Conservation (phyloP, 371 early-diverging fungal species). For the Actinomortierella ambigua region DNA sequence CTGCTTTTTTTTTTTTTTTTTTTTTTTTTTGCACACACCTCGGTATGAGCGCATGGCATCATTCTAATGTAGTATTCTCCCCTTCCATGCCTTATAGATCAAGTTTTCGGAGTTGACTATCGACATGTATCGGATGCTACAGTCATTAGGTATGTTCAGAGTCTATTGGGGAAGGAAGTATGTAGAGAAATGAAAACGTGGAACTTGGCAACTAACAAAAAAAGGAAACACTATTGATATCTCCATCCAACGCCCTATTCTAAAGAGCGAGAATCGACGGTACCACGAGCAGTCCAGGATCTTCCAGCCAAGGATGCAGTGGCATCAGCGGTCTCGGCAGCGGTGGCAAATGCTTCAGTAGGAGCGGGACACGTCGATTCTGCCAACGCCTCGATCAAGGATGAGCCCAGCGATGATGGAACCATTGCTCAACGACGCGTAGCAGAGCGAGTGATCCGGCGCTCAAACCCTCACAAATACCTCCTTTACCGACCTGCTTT, state of each 20-base stretch:
- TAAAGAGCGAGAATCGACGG: neutral
- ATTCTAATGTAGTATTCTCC: neutral
- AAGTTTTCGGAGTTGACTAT: slow-evolving; percentile 95
- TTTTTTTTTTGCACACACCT: too few species aligned
- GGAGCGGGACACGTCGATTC: slow-evolving; percentile 6
- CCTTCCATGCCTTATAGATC: slow-evolving; percentile 52
- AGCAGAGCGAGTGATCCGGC: slow-evolving; percentile 29
- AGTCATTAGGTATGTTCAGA: slow-evolving; percentile 69
- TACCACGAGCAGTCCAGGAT: neutral
- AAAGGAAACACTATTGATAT: too few species aligned
- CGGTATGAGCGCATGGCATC: too few species aligned
- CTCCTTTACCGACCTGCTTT: slow-evolving; percentile 88
- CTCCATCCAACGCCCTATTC: too few species aligned
- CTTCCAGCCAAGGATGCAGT: slow-evolving; percentile 12
- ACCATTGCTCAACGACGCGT: slow-evolving; percentile 16
- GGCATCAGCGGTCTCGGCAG: slow-evolving; percentile 26
- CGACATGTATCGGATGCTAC: slow-evolving; percentile 96
- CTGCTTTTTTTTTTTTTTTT: too few species aligned
- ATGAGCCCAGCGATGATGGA: slow-evolving; percentile 20
- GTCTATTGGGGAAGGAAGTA: neutral
- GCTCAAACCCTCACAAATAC: slow-evolving; percentile 92
- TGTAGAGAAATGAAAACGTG: too few species aligned
- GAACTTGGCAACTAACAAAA: too few species aligned
- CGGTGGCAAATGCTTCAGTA: slow-evolving; percentile 17
- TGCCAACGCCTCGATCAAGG: slow-evolving; percentile 16